phyloP scores from a whole-genome alignment of 768 basidiomycete genomes.

The Tylopilus balloui region DNA sequence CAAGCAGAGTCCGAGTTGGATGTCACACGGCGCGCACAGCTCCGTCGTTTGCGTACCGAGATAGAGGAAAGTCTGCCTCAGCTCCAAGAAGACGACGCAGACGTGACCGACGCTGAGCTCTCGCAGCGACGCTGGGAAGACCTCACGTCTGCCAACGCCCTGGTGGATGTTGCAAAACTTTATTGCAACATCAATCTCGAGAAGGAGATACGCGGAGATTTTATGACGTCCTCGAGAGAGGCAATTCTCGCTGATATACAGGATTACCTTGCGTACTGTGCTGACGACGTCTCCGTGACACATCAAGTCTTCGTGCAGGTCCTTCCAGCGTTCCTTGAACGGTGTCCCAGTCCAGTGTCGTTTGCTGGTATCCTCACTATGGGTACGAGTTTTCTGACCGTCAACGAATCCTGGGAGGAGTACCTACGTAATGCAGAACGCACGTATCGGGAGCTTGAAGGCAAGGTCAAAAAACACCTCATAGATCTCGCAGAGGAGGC shows the following conservation, averaged over 20 bases:
- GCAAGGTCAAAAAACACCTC: constrained; percentile 56
- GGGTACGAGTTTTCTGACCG: constrained; percentile 88
- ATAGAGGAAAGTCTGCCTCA: constrained; percentile 40
- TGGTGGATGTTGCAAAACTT: constrained; percentile 86
- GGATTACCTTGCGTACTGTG: constrained; percentile 82
- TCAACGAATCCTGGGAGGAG: constrained; percentile 83
- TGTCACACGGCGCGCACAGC: constrained; percentile 31
- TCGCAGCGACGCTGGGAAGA: constrained; percentile 81
- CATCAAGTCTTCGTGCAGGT: constrained; percentile 73
- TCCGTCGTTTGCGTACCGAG: constrained; percentile 35
- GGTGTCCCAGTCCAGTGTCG: constrained; percentile 88
- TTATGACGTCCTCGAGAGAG: constrained; percentile 64
- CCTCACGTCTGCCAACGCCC: constrained; percentile 85
- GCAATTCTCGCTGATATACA: constrained; percentile 61
- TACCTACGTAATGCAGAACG: constrained; percentile 78
- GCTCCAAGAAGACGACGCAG: constrained; percentile 33
- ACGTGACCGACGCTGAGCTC: constrained; percentile 41
- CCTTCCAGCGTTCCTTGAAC: constrained; percentile 74
- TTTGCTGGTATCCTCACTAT: constrained; percentile 89
- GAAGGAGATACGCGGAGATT: constrained; percentile 73
- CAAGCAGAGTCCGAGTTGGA: constrained; percentile 40
- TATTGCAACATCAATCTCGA: constrained; percentile 80
- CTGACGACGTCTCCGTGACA: constrained; percentile 78
- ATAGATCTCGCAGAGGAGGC: constrained; percentile 63
- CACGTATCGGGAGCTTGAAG: constrained; percentile 66